Evolutionary conservation across 371 early-diverging fungal genomes (phyloP), one percentile per base, ranked within the genome.

Genomic region (Lichtheimia ornata): DNA sequence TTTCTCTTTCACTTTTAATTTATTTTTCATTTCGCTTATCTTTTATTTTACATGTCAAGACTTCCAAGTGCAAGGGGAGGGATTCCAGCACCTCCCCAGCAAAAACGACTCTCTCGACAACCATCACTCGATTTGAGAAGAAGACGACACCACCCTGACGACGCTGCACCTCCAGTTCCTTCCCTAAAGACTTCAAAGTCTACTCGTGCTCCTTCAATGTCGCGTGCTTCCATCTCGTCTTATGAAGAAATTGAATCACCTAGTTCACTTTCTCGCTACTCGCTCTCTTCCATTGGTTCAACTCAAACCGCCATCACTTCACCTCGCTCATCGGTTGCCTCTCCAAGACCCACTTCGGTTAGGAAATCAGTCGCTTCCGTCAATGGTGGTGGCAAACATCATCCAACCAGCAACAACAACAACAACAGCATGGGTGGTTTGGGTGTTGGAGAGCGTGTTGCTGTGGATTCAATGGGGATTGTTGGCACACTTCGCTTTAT

Each of bases 401-500:
- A 50, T n/a, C 56, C 17, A 20, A 30, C 35, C 61, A 25, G 15
- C 52, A 35, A 12, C 56, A 30, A 25, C 63, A 56, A 40, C 53
- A 65, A 53, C 15, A 60, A 42, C 20, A 25, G 52, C 25, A 11
- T 57, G 11, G 17, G 45, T 7, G 17, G 45, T 7, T 51, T 74
- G 6, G 67, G 63, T 53, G 53, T 85, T 41, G 89, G 88, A 9
- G 87, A 86, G 15, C 71, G 86, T n/a, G 90, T 93, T 3, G 73
- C 80, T 44, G 89, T 92, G 0, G 88, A 89, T 18, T 82, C 87
- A 17, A 84, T 88, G 75, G 80, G 74, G 0, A 72, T 89, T 41
- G 72, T 82, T 7, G 94, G 94, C 41, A 88, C 87, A 7, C 74
- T 94, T n/a, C 81, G 84, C 43, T 94, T 82, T 68, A 54, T 93